phyloP scores from a whole-genome alignment of 176 grass and related monocot genomes.

The Oryza officinalis region DNA sequence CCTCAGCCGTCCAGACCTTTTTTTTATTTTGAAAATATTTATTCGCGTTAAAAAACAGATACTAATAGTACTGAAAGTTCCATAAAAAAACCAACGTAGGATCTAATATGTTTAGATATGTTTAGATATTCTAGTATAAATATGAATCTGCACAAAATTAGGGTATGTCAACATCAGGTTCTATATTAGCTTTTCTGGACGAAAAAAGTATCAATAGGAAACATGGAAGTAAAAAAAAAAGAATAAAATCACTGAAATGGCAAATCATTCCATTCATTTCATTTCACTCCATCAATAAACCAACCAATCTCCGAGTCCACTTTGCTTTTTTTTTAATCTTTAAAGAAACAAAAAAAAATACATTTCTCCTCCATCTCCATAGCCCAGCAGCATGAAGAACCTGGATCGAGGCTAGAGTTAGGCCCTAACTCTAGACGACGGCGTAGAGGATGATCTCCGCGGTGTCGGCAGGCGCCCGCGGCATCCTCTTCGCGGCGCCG shows the following conservation, averaged over 20 bases:
- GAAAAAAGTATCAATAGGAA: no score
- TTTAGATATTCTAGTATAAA: no score
- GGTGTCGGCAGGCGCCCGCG: constrained; percentile 10
- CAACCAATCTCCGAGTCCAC: background rate
- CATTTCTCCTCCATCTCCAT: background rate
- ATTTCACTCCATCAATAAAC: background rate
- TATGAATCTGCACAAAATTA: no score
- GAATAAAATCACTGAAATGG: background rate
- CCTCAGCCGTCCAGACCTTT: background rate
- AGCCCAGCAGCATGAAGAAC: background rate
- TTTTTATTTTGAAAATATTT: background rate
- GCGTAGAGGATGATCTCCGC: constrained; percentile 50
- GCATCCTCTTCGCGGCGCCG: background rate
- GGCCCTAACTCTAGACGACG: constrained; percentile 28
- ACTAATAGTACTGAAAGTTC: no score
- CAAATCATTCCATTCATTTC: background rate
- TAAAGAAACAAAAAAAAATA: background rate
- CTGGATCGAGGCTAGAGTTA: background rate
- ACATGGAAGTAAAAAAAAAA: no score
- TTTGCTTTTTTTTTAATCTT: background rate
- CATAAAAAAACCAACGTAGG: no score
- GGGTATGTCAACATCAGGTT: no score
- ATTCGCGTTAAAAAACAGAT: background rate
- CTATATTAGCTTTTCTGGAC: no score
- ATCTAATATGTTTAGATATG: no score